A percentile compares a stretch with the other conserved stretches of the same genome.
phyloP scores from a whole-genome alignment of 805 yeast species.

The Starmerella roubikii region DNA sequence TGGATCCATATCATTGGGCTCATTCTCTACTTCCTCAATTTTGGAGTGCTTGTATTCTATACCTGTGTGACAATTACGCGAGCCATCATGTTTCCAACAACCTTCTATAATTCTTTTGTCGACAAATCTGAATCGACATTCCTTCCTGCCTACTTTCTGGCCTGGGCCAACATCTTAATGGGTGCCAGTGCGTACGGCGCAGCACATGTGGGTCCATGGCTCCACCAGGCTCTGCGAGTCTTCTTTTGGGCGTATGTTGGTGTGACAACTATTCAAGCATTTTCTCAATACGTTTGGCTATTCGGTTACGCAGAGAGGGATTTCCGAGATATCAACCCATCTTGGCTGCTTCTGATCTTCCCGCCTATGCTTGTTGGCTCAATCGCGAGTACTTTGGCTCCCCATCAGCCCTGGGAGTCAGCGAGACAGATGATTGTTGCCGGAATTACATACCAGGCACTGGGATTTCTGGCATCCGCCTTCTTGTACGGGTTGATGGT shows the following conservation, averaged over 20 bases:
- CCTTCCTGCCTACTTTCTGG: not conserved
- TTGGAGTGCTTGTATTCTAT: not conserved
- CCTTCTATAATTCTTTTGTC: not conserved
- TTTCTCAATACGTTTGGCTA: constrained; percentile 2
- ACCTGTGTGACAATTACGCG: not conserved
- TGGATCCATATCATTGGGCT: not conserved
- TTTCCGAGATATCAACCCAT: not conserved
- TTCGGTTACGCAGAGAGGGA: not conserved
- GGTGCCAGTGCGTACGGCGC: not conserved
- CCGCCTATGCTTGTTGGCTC: constrained; percentile 5
- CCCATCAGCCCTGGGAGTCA: not conserved
- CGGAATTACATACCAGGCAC: not conserved
- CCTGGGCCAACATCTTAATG: constrained; percentile 4
- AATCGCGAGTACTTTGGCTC: not conserved
- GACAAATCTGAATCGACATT: not conserved
- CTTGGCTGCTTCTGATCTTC: constrained; percentile 1
- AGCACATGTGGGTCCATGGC: constrained; percentile 1
- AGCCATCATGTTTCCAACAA: no score
- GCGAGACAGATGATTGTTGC: constrained; percentile 3
- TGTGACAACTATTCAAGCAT: not conserved
- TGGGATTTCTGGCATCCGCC: constrained; percentile 2
- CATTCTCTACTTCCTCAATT: constrained; percentile 2
- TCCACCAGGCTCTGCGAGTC: not conserved
- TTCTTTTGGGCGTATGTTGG: constrained; percentile 3
- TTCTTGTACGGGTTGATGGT: not conserved